Evolutionary conservation across 2,329 filamentous ascomycete genomes (phyloP), one percentile per base, ranked within the genome.

Genomic region (Aspergillus ochraceus): DNA sequence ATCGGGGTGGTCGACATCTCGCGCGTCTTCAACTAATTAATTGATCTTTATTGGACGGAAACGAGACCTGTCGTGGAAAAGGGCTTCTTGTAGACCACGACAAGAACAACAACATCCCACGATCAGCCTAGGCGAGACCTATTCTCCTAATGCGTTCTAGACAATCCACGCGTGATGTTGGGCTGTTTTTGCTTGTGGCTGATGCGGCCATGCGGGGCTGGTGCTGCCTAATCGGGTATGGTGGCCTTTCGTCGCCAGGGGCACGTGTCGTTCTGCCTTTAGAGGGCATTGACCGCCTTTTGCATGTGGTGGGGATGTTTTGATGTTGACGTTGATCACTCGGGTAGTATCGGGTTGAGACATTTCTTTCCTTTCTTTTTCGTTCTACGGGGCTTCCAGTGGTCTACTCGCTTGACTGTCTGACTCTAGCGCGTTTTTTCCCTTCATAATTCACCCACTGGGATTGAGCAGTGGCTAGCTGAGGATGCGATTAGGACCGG

Each of bases 1-100:
- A 32, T 47, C 20, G 66, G 60, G 5, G 61, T 60, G 14, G 63
- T 63, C 19, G 63, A 65, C 64, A 65, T 65, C 50, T 46, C 60
- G 20, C 50, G 11, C n/a, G 50, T 39, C 9, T n/a, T 26, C 17
- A 26, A 46, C 6, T n/a, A 42, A 42, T n/a, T 8, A 8, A 42
- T 3, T 8, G 36, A 8, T 42, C 17, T 17, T 42, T 42, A 42
- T 42, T n/a, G 36, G 14, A 42, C 17, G 4, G 14, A n/a, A 19
- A 17, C 14, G 17, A 14, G 17, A n/a, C 10, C 10, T 36, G 32
- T 14, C 11, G 11, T 14, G 5, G 12, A 14, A 10, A 1, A 36
- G 10, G 4, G 32, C 32, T 11, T 14, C 12, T 36, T 14, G 32
- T 36, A 36, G 32, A 36, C 4, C 32, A 14, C 32, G 4, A n/a